Conservation (phyloP, 192 early-diverging fungal genomes). For the Entomortierella lignicola region DNA sequence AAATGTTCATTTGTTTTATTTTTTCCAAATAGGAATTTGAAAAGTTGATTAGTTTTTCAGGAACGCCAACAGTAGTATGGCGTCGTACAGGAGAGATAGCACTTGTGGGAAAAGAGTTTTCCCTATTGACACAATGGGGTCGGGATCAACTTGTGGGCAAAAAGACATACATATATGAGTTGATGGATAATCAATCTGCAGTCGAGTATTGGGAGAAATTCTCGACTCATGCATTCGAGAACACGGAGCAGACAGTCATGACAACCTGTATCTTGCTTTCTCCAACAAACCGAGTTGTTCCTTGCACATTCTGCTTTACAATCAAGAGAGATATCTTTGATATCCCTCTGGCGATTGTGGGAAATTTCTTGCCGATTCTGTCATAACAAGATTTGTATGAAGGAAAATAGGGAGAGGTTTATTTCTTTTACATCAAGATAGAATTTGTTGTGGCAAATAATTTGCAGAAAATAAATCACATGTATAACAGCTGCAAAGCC, state of each 20-base stretch:
- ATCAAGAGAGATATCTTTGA: constrained; percentile 98
- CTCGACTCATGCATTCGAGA: constrained; percentile 92
- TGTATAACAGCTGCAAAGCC: too few relatives aligned
- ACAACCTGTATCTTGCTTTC: constrained; percentile 84
- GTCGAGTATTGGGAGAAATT: constrained; percentile 98
- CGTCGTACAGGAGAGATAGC: constrained; percentile 95
- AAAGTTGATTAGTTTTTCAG: constrained; percentile 93
- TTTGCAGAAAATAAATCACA: too few relatives aligned
- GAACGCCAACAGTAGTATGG: constrained; percentile 97
- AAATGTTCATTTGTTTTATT: neutral
- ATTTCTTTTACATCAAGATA: too few relatives aligned
- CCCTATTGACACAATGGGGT: constrained; percentile 91
- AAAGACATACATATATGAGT: constrained; percentile 87
- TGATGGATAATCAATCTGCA: constrained; percentile 94
- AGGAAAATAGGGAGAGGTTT: too few relatives aligned
- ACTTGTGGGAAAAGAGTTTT: constrained; percentile 96
- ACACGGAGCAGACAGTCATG: constrained; percentile 90
- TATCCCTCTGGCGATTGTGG: constrained; percentile 87
- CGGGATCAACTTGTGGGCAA: constrained; percentile 83
- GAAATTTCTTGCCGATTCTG: constrained; percentile 64
- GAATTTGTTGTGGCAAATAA: too few relatives aligned
- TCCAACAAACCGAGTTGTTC: constrained; percentile 78
- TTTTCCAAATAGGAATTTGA: constrained; percentile 82
- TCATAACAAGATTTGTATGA: too few relatives aligned
- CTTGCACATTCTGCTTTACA: constrained; percentile 95